These are phyloP conservation scores for Daldinia sp. DNA, from an alignment of 2,329 filamentous ascomycete genomes.

Conservation along the genomic window DNA sequence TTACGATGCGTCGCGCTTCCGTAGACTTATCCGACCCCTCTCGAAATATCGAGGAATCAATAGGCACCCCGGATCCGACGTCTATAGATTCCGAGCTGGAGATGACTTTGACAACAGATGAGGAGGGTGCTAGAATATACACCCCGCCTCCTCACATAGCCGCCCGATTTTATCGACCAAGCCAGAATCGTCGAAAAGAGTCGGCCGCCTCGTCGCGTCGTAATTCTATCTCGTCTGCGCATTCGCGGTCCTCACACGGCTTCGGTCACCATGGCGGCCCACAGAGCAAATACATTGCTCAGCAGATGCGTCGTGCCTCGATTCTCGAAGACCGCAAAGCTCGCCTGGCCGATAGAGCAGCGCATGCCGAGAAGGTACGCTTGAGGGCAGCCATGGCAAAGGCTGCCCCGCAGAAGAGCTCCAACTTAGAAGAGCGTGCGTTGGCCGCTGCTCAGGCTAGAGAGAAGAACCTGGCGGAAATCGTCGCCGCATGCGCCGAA, in stretches of 20 bases:
- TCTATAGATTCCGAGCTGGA: constrained; percentile 45
- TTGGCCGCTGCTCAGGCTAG: constrained; percentile 79
- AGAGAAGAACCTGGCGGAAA: constrained; percentile 82
- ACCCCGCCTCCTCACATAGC: constrained; percentile 79
- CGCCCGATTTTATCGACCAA: constrained; percentile 77
- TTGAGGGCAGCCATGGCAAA: constrained; percentile 78
- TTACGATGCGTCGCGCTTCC: constrained; percentile 55
- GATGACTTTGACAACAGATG: constrained; percentile 46
- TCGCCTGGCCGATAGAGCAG: constrained; percentile 79
- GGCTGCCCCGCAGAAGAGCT: constrained; percentile 69
- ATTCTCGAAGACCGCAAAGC: constrained; percentile 84
- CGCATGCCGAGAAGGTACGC: constrained; percentile 84
- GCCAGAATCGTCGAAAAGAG: constrained; percentile 72
- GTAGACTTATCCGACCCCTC: constrained; percentile 53
- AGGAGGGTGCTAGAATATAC: constrained; percentile 53
- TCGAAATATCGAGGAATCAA: constrained; percentile 51
- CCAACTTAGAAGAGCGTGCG: constrained; percentile 77
- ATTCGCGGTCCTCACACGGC: constrained; percentile 73
- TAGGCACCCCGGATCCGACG: constrained; percentile 44
- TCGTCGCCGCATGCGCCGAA: constrained; percentile 81
- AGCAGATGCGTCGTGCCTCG: constrained; percentile 80
- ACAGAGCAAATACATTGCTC: constrained; percentile 80
- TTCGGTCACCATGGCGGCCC: constrained; percentile 62
- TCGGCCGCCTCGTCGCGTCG: constrained; percentile 81
- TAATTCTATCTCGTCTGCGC: constrained; percentile 80